phyloP scores from a whole-genome alignment of 2,329 filamentous ascomycete species.

The Pseudocercospora macadamiae region DNA sequence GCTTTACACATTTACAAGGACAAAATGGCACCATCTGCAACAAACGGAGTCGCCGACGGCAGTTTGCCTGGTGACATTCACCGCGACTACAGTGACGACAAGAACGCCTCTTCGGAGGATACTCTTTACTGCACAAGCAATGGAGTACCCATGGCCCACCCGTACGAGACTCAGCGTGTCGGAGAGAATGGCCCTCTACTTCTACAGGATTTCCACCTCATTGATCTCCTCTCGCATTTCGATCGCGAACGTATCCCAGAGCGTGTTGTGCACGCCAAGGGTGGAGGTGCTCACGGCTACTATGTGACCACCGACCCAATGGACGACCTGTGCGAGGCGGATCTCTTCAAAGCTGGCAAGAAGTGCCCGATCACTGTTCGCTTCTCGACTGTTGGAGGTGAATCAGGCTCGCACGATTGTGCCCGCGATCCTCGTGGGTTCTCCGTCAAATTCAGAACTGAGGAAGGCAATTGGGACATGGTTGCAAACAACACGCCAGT shows the following conservation, averaged over 20 bases:
- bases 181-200: slow-evolving; percentile 63
- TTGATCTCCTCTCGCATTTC: slow-evolving; percentile 55
- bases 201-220: slow-evolving; percentile 55
- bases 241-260: slow-evolving; percentile 55
- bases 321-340: slow-evolving; percentile 50
- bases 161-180: slow-evolving; percentile 60
- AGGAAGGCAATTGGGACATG: slow-evolving; percentile 74
- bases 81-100: slow-evolving; percentile 50
- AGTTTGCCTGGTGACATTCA: slow-evolving; percentile 23
- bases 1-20: slow-evolving; percentile 9
- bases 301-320: slow-evolving; percentile 52
- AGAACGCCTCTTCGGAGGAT: slow-evolving; percentile 47
- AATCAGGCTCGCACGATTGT: slow-evolving; percentile 71
- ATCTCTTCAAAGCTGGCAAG: slow-evolving; percentile 64
- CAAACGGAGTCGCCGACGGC: slow-evolving; percentile 20
- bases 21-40: slow-evolving; percentile 29
- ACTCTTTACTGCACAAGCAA: slow-evolving; percentile 61
- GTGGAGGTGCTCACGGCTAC: slow-evolving; percentile 53
- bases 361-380: slow-evolving; percentile 68
- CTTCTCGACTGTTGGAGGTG: slow-evolving; percentile 76
- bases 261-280: slow-evolving; percentile 56
- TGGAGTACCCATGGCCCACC: slow-evolving; percentile 60
- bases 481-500: slow-evolving; percentile 75
- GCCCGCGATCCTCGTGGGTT: slow-evolving; percentile 75
- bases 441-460: slow-evolving; percentile 72